A percentile compares a stretch with the other conserved stretches of the same genome.
Evolutionary conservation across 2,329 filamentous ascomycete species (phyloP).

Genomic region (Diaporthe aspalathi): DNA sequence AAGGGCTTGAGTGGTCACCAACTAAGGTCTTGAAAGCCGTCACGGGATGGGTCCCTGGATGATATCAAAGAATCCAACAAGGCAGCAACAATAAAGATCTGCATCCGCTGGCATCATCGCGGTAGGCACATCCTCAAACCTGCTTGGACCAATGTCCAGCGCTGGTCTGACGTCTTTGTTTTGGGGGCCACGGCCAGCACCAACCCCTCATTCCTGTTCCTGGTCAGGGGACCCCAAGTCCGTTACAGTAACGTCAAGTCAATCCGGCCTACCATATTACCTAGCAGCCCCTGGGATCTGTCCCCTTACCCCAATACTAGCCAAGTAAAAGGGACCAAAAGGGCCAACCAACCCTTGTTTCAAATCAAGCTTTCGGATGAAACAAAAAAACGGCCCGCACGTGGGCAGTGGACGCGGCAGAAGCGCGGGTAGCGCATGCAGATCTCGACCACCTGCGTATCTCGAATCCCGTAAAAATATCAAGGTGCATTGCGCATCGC

Average conservation of each 20-base stretch:
- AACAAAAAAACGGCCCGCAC: conserved; percentile 32
- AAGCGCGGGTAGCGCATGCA: conserved; percentile 25
- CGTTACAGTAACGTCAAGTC: not conserved
- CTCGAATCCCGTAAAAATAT: not conserved
- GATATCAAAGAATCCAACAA: conserved; percentile 7
- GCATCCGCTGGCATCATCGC: conserved; percentile 3
- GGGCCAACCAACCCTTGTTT: conserved; percentile 30
- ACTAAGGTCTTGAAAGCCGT: not conserved
- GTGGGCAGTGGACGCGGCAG: conserved; percentile 23
- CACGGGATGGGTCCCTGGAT: not conserved
- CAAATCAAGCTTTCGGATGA: conserved; percentile 29
- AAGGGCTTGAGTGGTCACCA: not conserved
- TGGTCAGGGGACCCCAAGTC: not conserved
- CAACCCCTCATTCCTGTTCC: conserved; percentile 1
- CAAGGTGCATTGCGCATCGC: not conserved
- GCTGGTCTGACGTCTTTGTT: not conserved
- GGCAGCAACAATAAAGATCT: not conserved
- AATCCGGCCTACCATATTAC: not conserved
- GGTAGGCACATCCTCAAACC: not conserved
- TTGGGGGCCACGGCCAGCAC: not conserved
- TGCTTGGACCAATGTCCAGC: not conserved
- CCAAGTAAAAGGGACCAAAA: not conserved
- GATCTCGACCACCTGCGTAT: not conserved
- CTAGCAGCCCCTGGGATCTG: not conserved
- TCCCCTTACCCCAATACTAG: not conserved